Evolutionary conservation across 2,329 filamentous ascomycete species (phyloP).

Genomic region (Chrysosporium queenslandicum): DNA sequence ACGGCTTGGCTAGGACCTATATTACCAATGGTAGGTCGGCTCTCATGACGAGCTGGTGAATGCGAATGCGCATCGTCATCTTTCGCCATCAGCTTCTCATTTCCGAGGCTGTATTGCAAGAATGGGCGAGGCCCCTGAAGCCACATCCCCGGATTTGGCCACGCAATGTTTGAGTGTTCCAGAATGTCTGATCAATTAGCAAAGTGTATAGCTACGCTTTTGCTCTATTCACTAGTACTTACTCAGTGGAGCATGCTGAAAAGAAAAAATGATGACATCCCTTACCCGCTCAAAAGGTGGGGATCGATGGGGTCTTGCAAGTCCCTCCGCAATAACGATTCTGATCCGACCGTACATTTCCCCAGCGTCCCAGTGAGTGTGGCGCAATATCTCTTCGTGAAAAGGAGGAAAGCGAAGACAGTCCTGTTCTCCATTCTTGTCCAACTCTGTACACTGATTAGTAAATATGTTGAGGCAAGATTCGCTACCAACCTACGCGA

Average conservation of each 20-base stretch:
- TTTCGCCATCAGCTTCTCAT: constrained; percentile 29
- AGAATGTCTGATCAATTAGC: constrained; percentile 50
- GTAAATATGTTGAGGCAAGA: constrained; percentile 22
- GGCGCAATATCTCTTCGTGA: constrained; percentile 56
- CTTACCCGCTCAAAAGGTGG: constrained; percentile 56
- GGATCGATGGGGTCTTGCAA: constrained; percentile 42
- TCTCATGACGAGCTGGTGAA: constrained; percentile 44
- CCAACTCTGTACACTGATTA: constrained; percentile 37
- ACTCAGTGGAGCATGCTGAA: constrained; percentile 75
- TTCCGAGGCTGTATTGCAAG: constrained; percentile 26
- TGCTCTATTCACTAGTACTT: constrained; percentile 22
- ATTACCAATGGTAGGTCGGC: constrained; percentile 16
- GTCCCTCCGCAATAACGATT: constrained; percentile 63
- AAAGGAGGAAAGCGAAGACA: constrained; percentile 64
- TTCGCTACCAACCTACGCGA: constrained; percentile 23
- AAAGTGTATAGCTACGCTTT: background rate
- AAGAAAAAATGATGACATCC: constrained; percentile 68
- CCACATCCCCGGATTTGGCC: constrained; percentile 68
- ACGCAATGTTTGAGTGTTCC: constrained; percentile 63
- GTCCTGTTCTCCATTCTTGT: constrained; percentile 50
- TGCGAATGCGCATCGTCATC: constrained; percentile 51
- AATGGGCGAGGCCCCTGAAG: constrained; percentile 37
- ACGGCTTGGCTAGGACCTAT: constrained; percentile 20
- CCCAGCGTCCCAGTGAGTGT: constrained; percentile 60
- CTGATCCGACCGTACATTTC: constrained; percentile 67